Conservation (phyloP, 2,329 filamentous ascomycete genomes). For the Hypoxylon sp. region DNA sequence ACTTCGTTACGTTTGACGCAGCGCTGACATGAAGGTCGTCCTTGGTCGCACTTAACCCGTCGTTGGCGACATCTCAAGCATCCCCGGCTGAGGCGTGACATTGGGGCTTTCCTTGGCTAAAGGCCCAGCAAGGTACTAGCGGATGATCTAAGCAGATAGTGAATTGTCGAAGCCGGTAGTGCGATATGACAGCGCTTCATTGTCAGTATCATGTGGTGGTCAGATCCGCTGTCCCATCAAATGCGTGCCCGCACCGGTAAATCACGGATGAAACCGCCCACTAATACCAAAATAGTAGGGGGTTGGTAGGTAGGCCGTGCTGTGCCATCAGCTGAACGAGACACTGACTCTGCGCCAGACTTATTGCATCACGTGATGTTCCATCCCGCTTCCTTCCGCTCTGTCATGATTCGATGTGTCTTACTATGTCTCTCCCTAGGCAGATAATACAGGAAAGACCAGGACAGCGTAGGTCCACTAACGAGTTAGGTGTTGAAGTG, state of each 20-base stretch:
- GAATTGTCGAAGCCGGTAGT: background rate
- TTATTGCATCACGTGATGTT: background rate
- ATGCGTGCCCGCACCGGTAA: background rate
- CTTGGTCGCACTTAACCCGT: slow-evolving; percentile 54
- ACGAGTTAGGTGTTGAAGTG: background rate
- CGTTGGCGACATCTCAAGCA: slow-evolving; percentile 40
- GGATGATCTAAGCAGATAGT: background rate
- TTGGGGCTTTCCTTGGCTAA: slow-evolving; percentile 2
- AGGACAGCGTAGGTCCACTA: background rate
- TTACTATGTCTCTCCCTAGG: background rate
- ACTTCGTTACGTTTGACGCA: slow-evolving; percentile 57
- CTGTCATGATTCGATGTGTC: background rate
- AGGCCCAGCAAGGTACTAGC: background rate
- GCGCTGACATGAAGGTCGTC: slow-evolving; percentile 56
- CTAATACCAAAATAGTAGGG: background rate
- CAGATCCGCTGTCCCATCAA: background rate
- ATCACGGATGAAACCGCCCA: slow-evolving; percentile 1
- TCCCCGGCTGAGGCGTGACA: slow-evolving; percentile 42
- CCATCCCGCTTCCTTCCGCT: background rate
- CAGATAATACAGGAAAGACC: background rate
- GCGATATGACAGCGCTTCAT: background rate
- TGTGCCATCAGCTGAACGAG: background rate
- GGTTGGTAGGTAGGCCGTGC: background rate
- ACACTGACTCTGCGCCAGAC: background rate
- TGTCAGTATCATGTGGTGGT: background rate